Conservation (phyloP, 2,329 filamentous ascomycete genomes). For the Colletotrichum magnum region DNA sequence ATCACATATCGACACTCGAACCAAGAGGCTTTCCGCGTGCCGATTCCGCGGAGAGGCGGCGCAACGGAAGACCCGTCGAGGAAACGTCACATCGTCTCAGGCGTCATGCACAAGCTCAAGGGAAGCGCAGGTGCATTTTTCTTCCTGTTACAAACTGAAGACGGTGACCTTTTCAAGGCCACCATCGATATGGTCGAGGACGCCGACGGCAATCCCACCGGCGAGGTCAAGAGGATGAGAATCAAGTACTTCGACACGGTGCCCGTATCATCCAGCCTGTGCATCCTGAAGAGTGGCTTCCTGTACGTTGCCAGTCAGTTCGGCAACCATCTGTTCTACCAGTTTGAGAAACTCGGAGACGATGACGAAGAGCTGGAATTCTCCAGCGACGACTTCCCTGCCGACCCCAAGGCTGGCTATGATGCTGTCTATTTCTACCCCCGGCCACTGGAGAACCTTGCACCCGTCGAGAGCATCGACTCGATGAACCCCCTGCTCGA, state of each 20-base stretch:
- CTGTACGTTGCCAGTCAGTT: constrained; percentile 93
- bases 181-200: constrained; percentile 93
- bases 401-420: constrained; percentile 80
- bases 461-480: constrained; percentile 86
- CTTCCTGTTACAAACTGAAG: constrained; percentile 94
- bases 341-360: constrained; percentile 96
- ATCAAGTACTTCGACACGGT: constrained; percentile 99
- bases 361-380: constrained; percentile 93
- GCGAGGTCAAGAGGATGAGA: constrained; percentile 85
- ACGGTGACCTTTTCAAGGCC: constrained; percentile 98
- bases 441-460: constrained; percentile 83
- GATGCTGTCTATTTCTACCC: constrained; percentile 89
- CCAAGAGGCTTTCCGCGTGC: constrained; percentile 88
- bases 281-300: constrained; percentile 96
- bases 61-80: constrained; percentile 92
- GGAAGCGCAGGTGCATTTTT: constrained; percentile 89
- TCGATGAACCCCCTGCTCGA: constrained; percentile 93
- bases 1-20: constrained; percentile 98
- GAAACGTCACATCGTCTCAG: constrained; percentile 88
- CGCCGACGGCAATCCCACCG: constrained; percentile 81
- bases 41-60: constrained; percentile 88
- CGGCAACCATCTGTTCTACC: constrained; percentile 95
- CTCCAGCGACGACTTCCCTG: constrained; percentile 84
- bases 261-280: constrained; percentile 87
- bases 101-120: constrained; percentile 98